Conservation (phyloP, 768 basidiomycete genomes). For the Lactifluus echinatus region DNA sequence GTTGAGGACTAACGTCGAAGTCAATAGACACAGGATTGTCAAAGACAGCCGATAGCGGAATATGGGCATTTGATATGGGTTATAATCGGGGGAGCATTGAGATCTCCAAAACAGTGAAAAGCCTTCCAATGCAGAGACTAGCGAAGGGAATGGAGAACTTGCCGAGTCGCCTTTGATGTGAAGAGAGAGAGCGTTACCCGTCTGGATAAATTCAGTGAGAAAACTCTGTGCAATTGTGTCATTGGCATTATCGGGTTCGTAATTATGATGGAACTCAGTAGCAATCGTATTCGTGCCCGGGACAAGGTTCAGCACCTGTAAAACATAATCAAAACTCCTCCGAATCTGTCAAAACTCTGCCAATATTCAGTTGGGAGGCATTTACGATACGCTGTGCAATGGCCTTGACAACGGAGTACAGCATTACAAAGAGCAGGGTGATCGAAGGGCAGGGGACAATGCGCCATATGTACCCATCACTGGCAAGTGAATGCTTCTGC, state of each 20-base stretch:
- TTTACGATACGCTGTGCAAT: conserved; percentile 60
- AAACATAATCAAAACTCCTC: background rate
- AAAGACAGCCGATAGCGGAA: conserved; percentile 41
- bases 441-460: conserved; percentile 23
- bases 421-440: conserved; percentile 53
- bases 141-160: conserved; percentile 55
- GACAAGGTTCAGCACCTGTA: conserved; percentile 45
- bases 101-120: conserved; percentile 35
- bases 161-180: conserved; percentile 49
- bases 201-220: conserved; percentile 51
- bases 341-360: conserved; percentile 39
- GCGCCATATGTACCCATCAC: background rate
- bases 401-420: conserved; percentile 61
- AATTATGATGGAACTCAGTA: conserved; percentile 64
- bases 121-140: conserved; percentile 46
- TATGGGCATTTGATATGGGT: conserved; percentile 45
- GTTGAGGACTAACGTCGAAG: conserved; percentile 41
- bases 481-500: no score
- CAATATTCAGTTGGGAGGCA: conserved; percentile 43
- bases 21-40: conserved; percentile 45
- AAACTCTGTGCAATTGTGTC: conserved; percentile 60
- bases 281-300: conserved; percentile 47
- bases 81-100: conserved; percentile 50
- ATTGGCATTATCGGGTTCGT: conserved; percentile 54
- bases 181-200: conserved; percentile 37